Evolutionary conservation across 768 basidiomycete species (phyloP), one percentile per base, ranked within the genome.

Genomic region (Pisolithus marmoratus): DNA sequence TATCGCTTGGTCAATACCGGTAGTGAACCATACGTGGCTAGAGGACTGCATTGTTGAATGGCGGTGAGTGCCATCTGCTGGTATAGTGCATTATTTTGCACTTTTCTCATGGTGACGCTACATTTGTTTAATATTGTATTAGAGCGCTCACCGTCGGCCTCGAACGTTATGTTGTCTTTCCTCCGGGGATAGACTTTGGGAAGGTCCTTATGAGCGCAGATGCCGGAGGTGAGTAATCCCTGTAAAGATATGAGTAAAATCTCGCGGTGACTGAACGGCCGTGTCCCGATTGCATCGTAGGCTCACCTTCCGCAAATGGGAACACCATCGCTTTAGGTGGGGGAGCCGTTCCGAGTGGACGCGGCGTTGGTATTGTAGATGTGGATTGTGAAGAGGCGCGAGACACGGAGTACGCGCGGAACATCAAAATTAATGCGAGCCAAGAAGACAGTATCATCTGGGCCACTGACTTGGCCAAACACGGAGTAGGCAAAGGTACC

Each of bases 11-110:
- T 81, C 80, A 0, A 87, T 94, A 54, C 85, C 91, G 0, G 74
- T 94, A 52, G 86, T 94, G 11, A 95, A 93, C 58, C 94, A 97
- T 59, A 76, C 78, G 0, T 96, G 92, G 91, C 74, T 96, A 3
- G 94, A 96, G 62, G 90, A 94, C 55, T 94, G 90, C 63, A 88
- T 94, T 61, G 69, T 82, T 20, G 76, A 82, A 48, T 96, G 94
- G 93, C 77, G 78, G 44, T 63, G 38, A 41, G 54, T 46, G 24
- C 42, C 11, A 12, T 15, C 24, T 19, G 8, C 8, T 36, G 26
- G 27, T 26, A 45, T 29, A 27, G 29, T 24, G 23, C 17, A 26
- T n/a, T 38, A 17, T 11, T 31, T 2, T 26, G 8, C 8, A 20
- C 15, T 44, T n/a, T 29, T 7, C 19, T 31, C 47, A 24, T 14